Percentiles rank a stretch among this genome's conserved stretches.
phyloP scores from a whole-genome alignment of 768 basidiomycete species.

The Tylopilus felleus region DNA sequence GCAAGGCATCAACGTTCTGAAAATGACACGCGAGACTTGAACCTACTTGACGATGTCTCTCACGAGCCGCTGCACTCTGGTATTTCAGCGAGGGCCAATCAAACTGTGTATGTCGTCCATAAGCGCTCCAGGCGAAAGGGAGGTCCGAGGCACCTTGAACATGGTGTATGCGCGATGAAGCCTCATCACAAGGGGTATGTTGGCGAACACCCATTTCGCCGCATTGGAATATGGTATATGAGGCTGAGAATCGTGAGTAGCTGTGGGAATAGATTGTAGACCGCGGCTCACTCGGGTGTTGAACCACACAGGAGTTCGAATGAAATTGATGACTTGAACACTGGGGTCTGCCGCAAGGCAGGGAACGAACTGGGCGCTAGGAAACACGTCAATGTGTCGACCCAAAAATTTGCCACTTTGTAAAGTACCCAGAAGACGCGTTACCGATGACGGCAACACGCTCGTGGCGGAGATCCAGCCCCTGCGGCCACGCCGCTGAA shows the following conservation, averaged over 20 bases:
- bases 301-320: too few species aligned
- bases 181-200: constrained; percentile 51
- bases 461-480: too few species aligned
- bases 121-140: not conserved
- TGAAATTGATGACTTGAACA: too few species aligned
- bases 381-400: too few species aligned
- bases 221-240: constrained; percentile 37
- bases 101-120: constrained; percentile 9
- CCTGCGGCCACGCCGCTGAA: too few species aligned
- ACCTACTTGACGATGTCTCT: not conserved
- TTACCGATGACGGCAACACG: too few species aligned
- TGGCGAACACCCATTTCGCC: constrained; percentile 48
- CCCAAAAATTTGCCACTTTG: too few species aligned
- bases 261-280: too few species aligned
- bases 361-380: too few species aligned
- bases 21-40: not conserved
- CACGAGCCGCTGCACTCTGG: constrained; percentile 5
- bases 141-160: constrained; percentile 35
- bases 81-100: constrained; percentile 16
- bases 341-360: too few species aligned
- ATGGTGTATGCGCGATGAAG: constrained; percentile 50
- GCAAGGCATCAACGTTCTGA: not conserved
- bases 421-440: too few species aligned
- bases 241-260: not conserved
- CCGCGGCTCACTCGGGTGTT: too few species aligned